Percentiles rank a stretch among this genome's conserved stretches.
Conservation (phyloP, 768 basidiomycete genomes). For the Leucosporidium scottii region DNA sequence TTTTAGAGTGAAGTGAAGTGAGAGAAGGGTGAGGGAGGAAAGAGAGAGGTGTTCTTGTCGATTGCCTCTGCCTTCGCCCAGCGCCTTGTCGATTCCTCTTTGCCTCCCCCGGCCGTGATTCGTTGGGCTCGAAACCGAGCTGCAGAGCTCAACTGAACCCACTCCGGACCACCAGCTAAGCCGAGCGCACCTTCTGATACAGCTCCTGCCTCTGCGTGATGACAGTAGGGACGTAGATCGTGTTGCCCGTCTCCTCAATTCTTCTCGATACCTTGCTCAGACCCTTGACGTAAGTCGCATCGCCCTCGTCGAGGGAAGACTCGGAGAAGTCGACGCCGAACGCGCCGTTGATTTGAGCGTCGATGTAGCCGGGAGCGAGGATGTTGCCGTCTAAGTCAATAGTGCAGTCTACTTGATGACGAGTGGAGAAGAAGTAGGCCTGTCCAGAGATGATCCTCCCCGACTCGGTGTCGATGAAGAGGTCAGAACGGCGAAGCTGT, state of each 20-base stretch:
- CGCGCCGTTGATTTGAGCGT: constrained; percentile 84
- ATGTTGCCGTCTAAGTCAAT: constrained; percentile 72
- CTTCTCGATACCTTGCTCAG: constrained; percentile 63
- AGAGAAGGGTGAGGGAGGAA: not conserved
- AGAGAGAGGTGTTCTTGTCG: not conserved
- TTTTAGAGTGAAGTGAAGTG: constrained; percentile 14
- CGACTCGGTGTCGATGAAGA: constrained; percentile 70
- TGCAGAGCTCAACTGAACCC: too few relatives aligned
- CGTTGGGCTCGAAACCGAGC: too few relatives aligned
- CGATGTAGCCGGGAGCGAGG: constrained; percentile 77
- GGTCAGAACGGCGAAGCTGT: constrained; percentile 44
- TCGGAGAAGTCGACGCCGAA: constrained; percentile 40
- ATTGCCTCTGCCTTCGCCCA: too few relatives aligned
- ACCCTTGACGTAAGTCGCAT: constrained; percentile 53
- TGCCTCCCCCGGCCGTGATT: too few relatives aligned
- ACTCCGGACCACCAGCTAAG: too few relatives aligned
- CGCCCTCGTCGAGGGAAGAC: not conserved
- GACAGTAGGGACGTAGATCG: constrained; percentile 51
- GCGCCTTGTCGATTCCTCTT: too few relatives aligned
- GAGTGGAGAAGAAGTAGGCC: constrained; percentile 52
- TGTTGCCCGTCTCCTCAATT: constrained; percentile 80
- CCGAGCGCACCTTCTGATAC: constrained; percentile 51
- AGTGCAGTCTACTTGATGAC: constrained; percentile 55
- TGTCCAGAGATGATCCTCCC: constrained; percentile 72
- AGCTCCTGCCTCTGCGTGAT: constrained; percentile 43